A percentile compares a stretch with the other conserved stretches of the same genome.
These are phyloP conservation scores for Xylariaceae sp. DNA, from an alignment of 2,329 filamentous ascomycete genomes.

Conservation along the genomic window DNA sequence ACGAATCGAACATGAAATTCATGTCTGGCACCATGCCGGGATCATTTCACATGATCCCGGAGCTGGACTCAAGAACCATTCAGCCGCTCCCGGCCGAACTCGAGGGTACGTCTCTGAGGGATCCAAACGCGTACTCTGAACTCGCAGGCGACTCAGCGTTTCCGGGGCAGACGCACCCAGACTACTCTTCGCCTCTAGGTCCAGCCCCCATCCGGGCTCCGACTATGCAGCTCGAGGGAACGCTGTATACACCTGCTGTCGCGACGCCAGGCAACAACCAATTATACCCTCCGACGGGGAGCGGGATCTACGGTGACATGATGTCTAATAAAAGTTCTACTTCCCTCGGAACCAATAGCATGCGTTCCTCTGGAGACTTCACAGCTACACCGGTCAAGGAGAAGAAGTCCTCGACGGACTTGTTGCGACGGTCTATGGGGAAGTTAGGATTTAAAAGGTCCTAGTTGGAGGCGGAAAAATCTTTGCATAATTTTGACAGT, in stretches of 20 bases:
- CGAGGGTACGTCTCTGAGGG: background rate
- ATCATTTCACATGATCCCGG: too few relatives aligned
- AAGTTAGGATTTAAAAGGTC: constrained; percentile 9
- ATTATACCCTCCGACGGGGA: background rate
- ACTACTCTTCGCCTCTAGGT: constrained; percentile 4
- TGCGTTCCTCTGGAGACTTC: too few relatives aligned
- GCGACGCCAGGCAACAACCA: background rate
- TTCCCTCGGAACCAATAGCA: too few relatives aligned
- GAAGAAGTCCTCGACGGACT: constrained; percentile 3
- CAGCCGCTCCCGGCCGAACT: constrained; percentile 3
- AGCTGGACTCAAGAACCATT: constrained; percentile 6
- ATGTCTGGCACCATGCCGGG: background rate
- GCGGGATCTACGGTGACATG: too few relatives aligned
- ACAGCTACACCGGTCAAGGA: background rate
- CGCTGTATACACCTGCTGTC: constrained; percentile 4
- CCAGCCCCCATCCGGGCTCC: background rate
- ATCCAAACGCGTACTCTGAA: background rate
- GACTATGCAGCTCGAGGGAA: background rate
- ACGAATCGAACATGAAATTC: constrained; percentile 4
- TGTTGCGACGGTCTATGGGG: constrained; percentile 5
- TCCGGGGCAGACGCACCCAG: constrained; percentile 7
- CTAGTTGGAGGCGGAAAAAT: too few relatives aligned
- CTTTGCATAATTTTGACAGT: too few relatives aligned
- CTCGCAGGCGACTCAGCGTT: constrained; percentile 8
- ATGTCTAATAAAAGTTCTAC: too few relatives aligned